Percentiles rank a stretch among this genome's conserved stretches.
phyloP scores from a whole-genome alignment of 2,329 filamentous ascomycete genomes.

The Phyllosticta paracitricarpa region DNA sequence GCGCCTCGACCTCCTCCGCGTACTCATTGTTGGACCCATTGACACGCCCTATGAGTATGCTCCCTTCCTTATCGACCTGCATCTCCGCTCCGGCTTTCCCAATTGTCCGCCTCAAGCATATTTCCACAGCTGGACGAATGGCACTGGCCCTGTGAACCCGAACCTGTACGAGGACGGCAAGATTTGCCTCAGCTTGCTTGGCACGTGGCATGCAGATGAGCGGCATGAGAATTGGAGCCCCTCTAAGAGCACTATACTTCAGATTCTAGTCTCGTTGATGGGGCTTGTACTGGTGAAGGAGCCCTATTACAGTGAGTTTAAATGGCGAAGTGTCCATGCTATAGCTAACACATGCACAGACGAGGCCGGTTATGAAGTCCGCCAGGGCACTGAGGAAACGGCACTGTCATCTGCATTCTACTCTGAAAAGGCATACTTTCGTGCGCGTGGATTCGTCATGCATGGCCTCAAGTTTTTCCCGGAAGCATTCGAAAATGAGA shows the following conservation, averaged over 20 bases:
- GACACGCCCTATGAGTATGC: conserved; percentile 53
- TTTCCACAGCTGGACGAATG: conserved; percentile 51
- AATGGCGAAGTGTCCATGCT: neutral
- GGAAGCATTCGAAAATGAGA: conserved; percentile 40
- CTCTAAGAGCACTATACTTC: conserved; percentile 44
- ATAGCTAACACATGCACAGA: conserved; percentile 24
- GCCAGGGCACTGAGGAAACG: conserved; percentile 37
- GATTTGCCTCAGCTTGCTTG: conserved; percentile 49
- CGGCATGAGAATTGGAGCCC: conserved; percentile 45
- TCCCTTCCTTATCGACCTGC: conserved; percentile 51
- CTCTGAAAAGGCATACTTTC: conserved; percentile 45
- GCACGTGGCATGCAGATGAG: conserved; percentile 48
- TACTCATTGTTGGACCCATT: conserved; percentile 47
- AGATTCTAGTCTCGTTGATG: conserved; percentile 48
- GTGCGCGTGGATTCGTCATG: conserved; percentile 42
- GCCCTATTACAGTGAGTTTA: conserved; percentile 47
- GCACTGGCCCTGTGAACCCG: conserved; percentile 46
- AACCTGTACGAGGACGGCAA: conserved; percentile 55
- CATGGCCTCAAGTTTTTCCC: conserved; percentile 34
- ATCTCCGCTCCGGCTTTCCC: conserved; percentile 42
- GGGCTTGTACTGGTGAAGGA: conserved; percentile 48
- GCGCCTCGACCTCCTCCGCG: conserved; percentile 47
- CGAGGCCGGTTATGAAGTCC: conserved; percentile 51
- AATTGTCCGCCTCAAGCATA: conserved; percentile 42
- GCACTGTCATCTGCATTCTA: conserved; percentile 40